A percentile compares a stretch with the other conserved stretches of the same genome.
Conservation (phyloP, 179 eudicot species). For the Silene vulgaris region DNA sequence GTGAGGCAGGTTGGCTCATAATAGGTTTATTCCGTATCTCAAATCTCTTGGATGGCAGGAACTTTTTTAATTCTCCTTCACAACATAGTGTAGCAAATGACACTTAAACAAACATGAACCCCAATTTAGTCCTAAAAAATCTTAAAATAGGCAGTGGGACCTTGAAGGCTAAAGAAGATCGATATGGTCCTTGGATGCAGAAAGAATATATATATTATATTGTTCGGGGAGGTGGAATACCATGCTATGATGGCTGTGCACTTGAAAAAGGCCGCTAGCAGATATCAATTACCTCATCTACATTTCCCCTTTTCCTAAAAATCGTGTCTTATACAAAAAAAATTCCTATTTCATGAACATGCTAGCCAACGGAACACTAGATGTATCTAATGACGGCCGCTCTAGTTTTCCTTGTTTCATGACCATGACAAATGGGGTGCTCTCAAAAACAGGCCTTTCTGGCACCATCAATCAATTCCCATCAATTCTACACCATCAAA, state of each 20-base stretch:
- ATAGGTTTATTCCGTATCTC: neutral
- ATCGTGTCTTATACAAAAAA: too few species aligned
- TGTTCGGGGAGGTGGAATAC: neutral
- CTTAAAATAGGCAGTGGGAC: neutral
- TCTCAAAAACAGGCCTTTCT: too few species aligned
- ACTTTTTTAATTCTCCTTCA: neutral
- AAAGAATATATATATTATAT: neutral
- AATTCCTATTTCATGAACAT: too few species aligned
- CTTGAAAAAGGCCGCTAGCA: neutral
- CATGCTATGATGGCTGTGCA: too few species aligned
- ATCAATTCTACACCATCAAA: neutral
- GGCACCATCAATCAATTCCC: too few species aligned
- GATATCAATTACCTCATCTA: too few species aligned
- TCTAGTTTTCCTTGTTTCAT: neutral
- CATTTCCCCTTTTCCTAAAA: too few species aligned
- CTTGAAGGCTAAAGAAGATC: neutral
- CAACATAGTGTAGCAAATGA: neutral
- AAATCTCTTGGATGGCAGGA: neutral
- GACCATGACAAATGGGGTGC: neutral
- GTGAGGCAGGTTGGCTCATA: neutral
- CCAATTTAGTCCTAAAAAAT: neutral
- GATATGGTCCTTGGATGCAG: neutral
- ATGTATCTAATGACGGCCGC: too few species aligned
- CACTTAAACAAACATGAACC: neutral
- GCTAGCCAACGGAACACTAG: too few species aligned